phyloP scores from a whole-genome alignment of 2,329 filamentous ascomycete genomes.

The Calonectria multiphialidica region DNA sequence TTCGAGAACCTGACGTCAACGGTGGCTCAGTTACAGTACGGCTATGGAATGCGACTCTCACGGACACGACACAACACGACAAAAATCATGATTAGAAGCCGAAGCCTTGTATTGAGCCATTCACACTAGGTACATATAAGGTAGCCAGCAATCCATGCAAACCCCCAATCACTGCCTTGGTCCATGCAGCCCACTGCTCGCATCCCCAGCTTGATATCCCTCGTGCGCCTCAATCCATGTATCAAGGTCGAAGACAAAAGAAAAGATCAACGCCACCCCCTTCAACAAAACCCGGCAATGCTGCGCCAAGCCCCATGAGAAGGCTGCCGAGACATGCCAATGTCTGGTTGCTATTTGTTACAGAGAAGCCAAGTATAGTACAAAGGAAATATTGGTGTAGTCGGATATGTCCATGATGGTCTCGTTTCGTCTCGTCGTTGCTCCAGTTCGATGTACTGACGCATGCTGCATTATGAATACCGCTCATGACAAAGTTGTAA shows the following conservation, averaged over 20 bases:
- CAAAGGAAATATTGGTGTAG: conserved; percentile 43
- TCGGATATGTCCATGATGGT: conserved; percentile 48
- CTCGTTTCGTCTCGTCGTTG: conserved; percentile 48
- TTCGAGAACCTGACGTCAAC: not conserved
- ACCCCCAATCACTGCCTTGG: conserved; percentile 27
- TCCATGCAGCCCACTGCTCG: conserved; percentile 43
- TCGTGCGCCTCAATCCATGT: conserved; percentile 35
- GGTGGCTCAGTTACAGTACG: not conserved
- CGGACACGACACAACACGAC: not conserved
- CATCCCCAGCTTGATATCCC: conserved; percentile 32
- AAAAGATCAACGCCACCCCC: conserved; percentile 37
- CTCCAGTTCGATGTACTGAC: conserved; percentile 42
- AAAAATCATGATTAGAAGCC: conserved; percentile 2
- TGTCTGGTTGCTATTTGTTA: conserved; percentile 40
- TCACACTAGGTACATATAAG: conserved; percentile 23
- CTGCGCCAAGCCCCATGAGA: conserved; percentile 26
- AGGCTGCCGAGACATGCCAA: conserved; percentile 25
- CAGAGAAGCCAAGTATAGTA: conserved; percentile 44
- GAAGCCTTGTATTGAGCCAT: conserved; percentile 26
- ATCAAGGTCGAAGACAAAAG: conserved; percentile 30
- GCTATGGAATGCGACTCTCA: not conserved
- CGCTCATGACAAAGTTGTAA: conserved; percentile 44
- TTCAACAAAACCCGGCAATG: conserved; percentile 30
- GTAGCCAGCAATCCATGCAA: conserved; percentile 38
- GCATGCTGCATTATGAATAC: conserved; percentile 47